Evolutionary conservation across 495 filamentous ascomycete species (phyloP), one percentile per base, ranked within the genome.

Genomic region (Copromyces sp.): DNA sequence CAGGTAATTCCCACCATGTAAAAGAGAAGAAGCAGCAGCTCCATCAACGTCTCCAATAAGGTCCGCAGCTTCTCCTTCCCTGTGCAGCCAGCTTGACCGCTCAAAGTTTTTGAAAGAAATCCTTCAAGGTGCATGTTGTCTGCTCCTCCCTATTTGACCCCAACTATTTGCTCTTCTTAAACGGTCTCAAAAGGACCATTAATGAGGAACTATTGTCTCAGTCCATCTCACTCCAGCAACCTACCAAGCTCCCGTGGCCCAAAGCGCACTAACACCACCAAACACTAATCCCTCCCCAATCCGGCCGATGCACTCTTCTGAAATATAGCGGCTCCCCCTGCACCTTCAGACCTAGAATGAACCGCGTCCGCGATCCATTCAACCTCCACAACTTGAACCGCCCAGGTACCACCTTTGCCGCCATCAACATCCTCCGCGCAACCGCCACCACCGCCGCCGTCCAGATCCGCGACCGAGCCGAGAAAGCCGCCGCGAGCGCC

Each of bases 331-430:
- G 12, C 53, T 24, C 24, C 53, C 53, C 53, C 53, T 8, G 24
- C 53, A 61, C 11, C 24, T 8, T 16, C 4, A 42, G 3, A 37
- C 1, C n/a, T n/a, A 11, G 41, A 77, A 87, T 88, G 85, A 87
- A 85, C 80, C 53, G 53, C 53, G 79, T 84, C 76, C 83, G 83
- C 72, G 84, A 87, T 74, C 85, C 84, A 45, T 87, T 87, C 78
- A 81, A 84, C 74, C 78, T 85, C 74, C 82, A 82, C 77, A 80
- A 82, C 77, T 17, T 38, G 17, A 73, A 59, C 71, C 42, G 68
- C 17, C 53, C 53, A 2, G 53, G 53, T 61, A 61, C 53, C 53
- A 70, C 20, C 73, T 81, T 83, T 70, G 78, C 82, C 24, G 83
- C 84, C 68, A 80, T 84, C 70, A 79, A 81, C 35, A 81, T 87